Percentiles rank a stretch among this genome's conserved stretches.
These are phyloP conservation scores for Apiospora marii DNA, from an alignment of 2,329 filamentous ascomycete species.

Conservation along the genomic window DNA sequence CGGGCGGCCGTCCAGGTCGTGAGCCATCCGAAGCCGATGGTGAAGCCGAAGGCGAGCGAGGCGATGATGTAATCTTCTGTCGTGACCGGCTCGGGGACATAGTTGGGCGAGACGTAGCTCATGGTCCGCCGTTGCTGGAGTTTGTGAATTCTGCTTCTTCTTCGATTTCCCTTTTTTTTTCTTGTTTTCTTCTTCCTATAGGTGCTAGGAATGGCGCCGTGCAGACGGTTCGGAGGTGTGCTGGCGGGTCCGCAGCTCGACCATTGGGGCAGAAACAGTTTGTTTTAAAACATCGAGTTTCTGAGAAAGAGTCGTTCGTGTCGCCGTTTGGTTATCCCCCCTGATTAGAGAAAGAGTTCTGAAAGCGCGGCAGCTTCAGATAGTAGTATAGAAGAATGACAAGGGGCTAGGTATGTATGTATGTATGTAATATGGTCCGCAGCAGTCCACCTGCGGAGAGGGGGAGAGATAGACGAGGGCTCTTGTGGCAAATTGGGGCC, in stretches of 20 bases:
- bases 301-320: neutral
- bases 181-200: neutral
- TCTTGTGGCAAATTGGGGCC: neutral
- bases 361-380: too few species aligned
- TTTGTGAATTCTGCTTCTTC: too few species aligned
- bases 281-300: neutral
- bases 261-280: neutral
- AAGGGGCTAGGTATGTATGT: neutral
- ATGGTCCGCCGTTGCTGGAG: neutral
- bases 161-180: too few species aligned
- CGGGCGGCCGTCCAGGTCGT: conserved; percentile 47
- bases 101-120: conserved; percentile 33
- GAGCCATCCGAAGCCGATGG: conserved; percentile 50
- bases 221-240: neutral
- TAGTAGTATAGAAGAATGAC: neutral
- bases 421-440: too few species aligned
- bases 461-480: neutral
- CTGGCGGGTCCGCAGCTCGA: neutral
- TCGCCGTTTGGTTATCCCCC: neutral
- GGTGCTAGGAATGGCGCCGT: neutral
- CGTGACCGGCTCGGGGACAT: conserved; percentile 33
- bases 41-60: conserved; percentile 48
- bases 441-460: neutral
- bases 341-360: neutral
- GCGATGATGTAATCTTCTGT: conserved; percentile 40